Conservation (phyloP, 495 filamentous ascomycete genomes). For the Echria macrotheca region DNA sequence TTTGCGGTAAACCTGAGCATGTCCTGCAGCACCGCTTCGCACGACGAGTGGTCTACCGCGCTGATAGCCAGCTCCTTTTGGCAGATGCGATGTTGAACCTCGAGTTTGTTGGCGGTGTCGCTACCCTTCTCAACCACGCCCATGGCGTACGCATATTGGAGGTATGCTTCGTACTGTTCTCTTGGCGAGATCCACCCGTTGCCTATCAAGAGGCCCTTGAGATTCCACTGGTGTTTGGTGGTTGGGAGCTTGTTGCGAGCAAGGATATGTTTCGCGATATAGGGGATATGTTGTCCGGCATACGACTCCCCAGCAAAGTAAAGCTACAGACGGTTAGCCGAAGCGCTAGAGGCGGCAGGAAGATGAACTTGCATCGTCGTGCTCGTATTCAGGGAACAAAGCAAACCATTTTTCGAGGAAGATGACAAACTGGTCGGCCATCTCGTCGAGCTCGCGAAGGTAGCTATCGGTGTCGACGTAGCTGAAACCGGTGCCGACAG, state of each 20-base stretch:
- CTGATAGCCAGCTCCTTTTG: slow-evolving; percentile 63
- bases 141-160: slow-evolving; percentile 70
- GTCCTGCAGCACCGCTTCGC: slow-evolving; percentile 67
- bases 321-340: slow-evolving; percentile 54
- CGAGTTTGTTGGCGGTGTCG: slow-evolving; percentile 54
- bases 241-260: slow-evolving; percentile 62
- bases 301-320: slow-evolving; percentile 96
- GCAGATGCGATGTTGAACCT: slow-evolving; percentile 38
- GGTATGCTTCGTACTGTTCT: slow-evolving; percentile 87
- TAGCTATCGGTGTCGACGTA: slow-evolving; percentile 86
- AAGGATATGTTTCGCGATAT: slow-evolving; percentile 84
- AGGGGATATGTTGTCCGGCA: slow-evolving; percentile 94
- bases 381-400: slow-evolving; percentile 86
- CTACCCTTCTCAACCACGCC: slow-evolving; percentile 64
- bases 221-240: slow-evolving; percentile 58
- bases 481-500: slow-evolving; percentile 93
- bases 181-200: slow-evolving; percentile 93
- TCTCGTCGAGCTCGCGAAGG: slow-evolving; percentile 75
- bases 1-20: slow-evolving; percentile 58
- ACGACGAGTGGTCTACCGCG: slow-evolving; percentile 58
- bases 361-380: slow-evolving; percentile 74
- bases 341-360: slow-evolving; percentile 4
- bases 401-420: slow-evolving; percentile 89
- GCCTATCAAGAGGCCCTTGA: slow-evolving; percentile 86
- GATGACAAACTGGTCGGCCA: slow-evolving; percentile 80